Percentiles rank a stretch among this genome's conserved stretches.
Conservation (phyloP, 2,329 filamentous ascomycete species). For the Pseudocercospora vitis region DNA sequence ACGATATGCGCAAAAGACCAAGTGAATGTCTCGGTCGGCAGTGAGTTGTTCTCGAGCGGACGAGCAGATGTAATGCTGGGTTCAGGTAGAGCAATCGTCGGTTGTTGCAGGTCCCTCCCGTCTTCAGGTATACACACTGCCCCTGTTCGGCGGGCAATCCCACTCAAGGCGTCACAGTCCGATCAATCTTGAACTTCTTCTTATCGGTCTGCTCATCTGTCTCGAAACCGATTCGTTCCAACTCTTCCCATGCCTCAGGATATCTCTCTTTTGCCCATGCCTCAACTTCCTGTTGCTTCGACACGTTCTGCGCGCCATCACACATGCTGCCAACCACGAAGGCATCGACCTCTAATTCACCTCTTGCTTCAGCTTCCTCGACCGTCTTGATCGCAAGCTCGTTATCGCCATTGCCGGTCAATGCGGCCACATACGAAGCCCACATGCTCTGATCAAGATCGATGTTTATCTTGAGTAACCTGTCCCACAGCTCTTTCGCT, state of each 20-base stretch:
- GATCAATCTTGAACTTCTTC: constrained; percentile 31
- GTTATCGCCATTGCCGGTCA: constrained; percentile 71
- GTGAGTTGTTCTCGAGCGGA: no score
- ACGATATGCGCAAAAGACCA: no score
- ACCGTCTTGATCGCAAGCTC: constrained; percentile 68
- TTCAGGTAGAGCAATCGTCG: no score
- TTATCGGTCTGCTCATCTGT: constrained; percentile 20
- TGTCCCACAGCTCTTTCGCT: constrained; percentile 65
- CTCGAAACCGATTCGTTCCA: constrained; percentile 55
- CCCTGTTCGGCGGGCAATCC: no score
- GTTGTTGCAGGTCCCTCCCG: no score
- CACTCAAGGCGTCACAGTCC: constrained; percentile 28
- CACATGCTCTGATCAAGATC: constrained; percentile 73
- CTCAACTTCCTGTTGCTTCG: constrained; percentile 67
- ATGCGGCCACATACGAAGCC: constrained; percentile 71
- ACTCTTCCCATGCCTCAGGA: constrained; percentile 66
- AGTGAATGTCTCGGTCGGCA: no score
- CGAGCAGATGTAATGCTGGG: no score
- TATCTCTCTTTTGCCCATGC: constrained; percentile 70
- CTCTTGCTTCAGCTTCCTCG: constrained; percentile 63
- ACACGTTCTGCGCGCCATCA: constrained; percentile 65
- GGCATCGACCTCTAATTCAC: constrained; percentile 66
- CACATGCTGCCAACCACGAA: constrained; percentile 77
- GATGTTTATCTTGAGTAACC: constrained; percentile 72
- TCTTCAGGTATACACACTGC: no score